These are phyloP conservation scores for Pilasporangium apinafurcum DNA, from an alignment of 352 stramenopile genomes.

Conservation along the genomic window DNA sequence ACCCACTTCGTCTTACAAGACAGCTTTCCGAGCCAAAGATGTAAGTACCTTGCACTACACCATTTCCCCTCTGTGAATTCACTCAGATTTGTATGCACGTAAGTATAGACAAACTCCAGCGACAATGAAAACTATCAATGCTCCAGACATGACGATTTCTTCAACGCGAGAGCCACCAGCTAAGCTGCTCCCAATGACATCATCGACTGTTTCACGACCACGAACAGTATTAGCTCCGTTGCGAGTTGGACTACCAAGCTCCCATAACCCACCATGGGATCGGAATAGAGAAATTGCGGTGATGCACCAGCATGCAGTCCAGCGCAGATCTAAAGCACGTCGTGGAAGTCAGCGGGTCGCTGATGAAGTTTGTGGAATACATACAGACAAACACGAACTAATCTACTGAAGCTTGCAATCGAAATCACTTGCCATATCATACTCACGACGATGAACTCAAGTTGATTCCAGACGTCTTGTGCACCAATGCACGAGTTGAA, in stretches of 20 bases:
- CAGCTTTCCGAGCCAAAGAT: slow-evolving; percentile 27
- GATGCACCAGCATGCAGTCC: slow-evolving; percentile 47
- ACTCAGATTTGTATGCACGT: no score
- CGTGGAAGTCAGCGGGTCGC: slow-evolving; percentile 17
- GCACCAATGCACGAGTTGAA: no score
- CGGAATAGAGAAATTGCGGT: slow-evolving; percentile 62
- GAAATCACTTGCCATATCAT: no score
- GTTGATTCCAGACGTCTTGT: no score
- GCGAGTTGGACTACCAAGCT: slow-evolving; percentile 5
- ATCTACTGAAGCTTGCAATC: no score
- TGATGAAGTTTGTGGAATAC: slow-evolving; percentile 23
- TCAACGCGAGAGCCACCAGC: slow-evolving; percentile 2
- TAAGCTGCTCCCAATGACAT: neutral
- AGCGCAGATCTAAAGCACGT: slow-evolving; percentile 37
- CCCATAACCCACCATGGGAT: slow-evolving; percentile 21
- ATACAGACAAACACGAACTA: slow-evolving; percentile 3
- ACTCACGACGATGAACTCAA: no score
- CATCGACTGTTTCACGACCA: neutral
- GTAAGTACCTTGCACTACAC: slow-evolving; percentile 10
- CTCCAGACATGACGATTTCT: neutral
- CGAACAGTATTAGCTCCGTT: slow-evolving; percentile 2
- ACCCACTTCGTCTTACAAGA: slow-evolving; percentile 14
- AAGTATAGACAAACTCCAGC: no score
- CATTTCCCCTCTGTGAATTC: neutral
- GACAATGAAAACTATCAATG: no score